These are phyloP conservation scores for Erysimum cheiri DNA, from an alignment of 441 rosid species.

Conservation along the genomic window DNA sequence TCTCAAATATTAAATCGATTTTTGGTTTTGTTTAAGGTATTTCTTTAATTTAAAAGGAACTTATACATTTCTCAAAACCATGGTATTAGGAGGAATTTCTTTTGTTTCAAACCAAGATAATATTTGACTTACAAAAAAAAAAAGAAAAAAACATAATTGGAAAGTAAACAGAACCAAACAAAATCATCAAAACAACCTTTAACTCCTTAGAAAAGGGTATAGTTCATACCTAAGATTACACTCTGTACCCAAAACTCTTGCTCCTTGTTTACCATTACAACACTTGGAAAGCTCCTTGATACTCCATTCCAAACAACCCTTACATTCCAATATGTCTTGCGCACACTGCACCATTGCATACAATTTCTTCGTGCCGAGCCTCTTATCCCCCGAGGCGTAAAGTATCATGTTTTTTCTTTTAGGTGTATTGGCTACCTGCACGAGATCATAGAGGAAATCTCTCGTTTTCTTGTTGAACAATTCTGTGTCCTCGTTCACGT, in stretches of 20 bases:
- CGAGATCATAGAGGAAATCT: not conserved
- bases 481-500: not conserved
- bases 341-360: conserved; percentile 34
- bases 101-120: not conserved
- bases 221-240: conserved; percentile 30
- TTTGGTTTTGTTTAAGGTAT: not conserved
- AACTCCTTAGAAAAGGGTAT: conserved; percentile 23
- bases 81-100: no score
- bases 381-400: not conserved
- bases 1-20: not conserved
- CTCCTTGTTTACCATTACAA: conserved; percentile 26
- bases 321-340: not conserved
- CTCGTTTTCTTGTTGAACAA: not conserved
- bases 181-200: not conserved
- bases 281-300: conserved; percentile 13
- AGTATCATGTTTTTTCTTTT: not conserved
- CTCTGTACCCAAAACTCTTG: conserved; percentile 19
- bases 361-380: not conserved
- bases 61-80: no score
- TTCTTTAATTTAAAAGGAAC: not conserved
- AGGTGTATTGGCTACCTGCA: not conserved
- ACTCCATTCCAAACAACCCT: conserved; percentile 2
- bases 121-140: not conserved
- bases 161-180: not conserved
- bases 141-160: not conserved